Conservation (phyloP, 148 eudicot genomes). For the Camellia lanceoleosa region DNA sequence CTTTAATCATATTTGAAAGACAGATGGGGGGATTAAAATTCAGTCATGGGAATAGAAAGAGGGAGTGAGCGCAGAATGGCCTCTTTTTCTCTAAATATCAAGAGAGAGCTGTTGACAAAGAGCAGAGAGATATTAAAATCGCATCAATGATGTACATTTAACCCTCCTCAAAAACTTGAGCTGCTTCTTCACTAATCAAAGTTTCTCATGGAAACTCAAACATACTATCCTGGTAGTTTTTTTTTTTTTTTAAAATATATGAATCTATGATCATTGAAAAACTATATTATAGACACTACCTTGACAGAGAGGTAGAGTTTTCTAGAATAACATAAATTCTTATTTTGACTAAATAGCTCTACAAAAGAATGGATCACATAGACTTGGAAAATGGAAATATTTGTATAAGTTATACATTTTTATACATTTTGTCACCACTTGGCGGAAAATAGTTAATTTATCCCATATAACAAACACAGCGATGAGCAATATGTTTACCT, state of each 20-base stretch:
- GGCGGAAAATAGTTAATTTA: neutral
- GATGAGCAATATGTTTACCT: conserved; percentile 41
- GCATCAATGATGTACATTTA: neutral
- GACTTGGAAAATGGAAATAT: no score
- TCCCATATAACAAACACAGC: neutral
- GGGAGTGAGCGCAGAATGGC: neutral
- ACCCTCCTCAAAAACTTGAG: neutral
- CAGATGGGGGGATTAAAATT: neutral
- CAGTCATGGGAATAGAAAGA: neutral
- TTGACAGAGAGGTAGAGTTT: neutral
- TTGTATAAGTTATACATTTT: no score
- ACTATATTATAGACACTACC: neutral
- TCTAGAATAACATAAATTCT: neutral
- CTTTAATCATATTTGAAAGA: neutral
- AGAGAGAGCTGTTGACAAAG: neutral
- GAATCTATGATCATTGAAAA: neutral
- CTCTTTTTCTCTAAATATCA: neutral
- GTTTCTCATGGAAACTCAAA: conserved; percentile 2
- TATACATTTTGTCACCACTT: neutral
- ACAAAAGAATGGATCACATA: neutral
- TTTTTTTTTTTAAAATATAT: no score
- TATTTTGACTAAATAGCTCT: neutral
- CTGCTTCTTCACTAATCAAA: neutral
- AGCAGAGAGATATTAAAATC: neutral
- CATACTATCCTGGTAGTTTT: neutral